Percentiles rank a stretch among this genome's conserved stretches.
Conservation (phyloP, 495 filamentous ascomycete genomes). For the Trichoderma gamsii region DNA sequence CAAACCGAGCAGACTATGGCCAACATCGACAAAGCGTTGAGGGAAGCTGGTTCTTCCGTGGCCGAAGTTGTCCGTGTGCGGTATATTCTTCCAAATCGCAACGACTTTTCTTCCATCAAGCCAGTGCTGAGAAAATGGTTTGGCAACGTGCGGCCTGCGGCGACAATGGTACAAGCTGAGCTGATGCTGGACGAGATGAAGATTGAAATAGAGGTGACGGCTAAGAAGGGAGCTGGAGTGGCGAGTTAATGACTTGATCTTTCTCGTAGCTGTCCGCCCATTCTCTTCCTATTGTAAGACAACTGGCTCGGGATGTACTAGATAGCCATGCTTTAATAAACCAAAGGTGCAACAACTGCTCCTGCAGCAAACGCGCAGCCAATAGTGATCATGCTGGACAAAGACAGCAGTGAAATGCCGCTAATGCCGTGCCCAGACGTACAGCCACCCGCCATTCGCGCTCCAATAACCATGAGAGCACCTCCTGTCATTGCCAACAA, state of each 20-base stretch:
- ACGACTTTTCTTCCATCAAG: constrained; percentile 30
- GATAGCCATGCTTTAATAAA: not conserved
- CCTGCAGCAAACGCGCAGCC: constrained; percentile 45
- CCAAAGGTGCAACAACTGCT: constrained; percentile 20
- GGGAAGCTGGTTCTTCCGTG: constrained; percentile 27
- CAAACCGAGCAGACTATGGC: constrained; percentile 33
- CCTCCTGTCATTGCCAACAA: constrained; percentile 40
- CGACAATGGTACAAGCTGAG: constrained; percentile 36
- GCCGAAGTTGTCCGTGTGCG: constrained; percentile 33
- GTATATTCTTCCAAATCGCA: constrained; percentile 33
- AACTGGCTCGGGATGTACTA: not conserved
- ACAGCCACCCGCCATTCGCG: constrained; percentile 51
- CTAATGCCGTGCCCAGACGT: constrained; percentile 57
- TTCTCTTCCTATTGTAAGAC: not conserved
- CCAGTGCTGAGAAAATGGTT: constrained; percentile 33
- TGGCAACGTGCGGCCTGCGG: constrained; percentile 32
- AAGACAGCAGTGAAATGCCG: constrained; percentile 44
- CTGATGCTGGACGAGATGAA: constrained; percentile 38
- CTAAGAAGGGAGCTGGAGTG: constrained; percentile 19
- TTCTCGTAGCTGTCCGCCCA: not conserved
- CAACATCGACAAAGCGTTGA: constrained; percentile 31
- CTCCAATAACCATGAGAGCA: constrained; percentile 45
- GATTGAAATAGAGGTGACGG: constrained; percentile 40
- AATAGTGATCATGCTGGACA: constrained; percentile 48
- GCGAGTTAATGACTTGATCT: not conserved